Conservation (phyloP, 2,329 filamentous ascomycete species). For the Paecilomyces fulvus region DNA sequence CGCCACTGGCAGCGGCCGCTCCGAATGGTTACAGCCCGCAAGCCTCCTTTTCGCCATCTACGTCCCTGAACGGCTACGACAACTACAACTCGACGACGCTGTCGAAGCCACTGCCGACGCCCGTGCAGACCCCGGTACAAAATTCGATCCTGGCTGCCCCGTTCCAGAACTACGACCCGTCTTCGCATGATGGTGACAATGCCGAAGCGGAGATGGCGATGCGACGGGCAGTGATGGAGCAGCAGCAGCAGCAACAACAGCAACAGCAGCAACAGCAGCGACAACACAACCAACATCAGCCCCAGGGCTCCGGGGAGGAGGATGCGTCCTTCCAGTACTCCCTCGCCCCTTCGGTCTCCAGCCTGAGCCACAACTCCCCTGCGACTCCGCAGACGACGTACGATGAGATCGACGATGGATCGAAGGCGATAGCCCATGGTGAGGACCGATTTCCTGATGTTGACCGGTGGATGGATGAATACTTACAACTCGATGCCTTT, state of each 20-base stretch:
- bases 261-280: constrained; percentile 24
- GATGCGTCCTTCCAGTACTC: constrained; percentile 44
- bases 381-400: constrained; percentile 52
- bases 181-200: constrained; percentile 32
- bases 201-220: constrained; percentile 50
- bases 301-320: constrained; percentile 38
- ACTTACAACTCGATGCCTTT: constrained; percentile 56
- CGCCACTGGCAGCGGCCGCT: constrained; percentile 32
- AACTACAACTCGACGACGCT: constrained; percentile 30
- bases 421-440: constrained; percentile 46
- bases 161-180: constrained; percentile 39
- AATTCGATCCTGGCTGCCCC: constrained; percentile 40
- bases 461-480: constrained; percentile 48
- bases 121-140: constrained; percentile 47
- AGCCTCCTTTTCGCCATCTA: constrained; percentile 28
- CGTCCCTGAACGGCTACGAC: constrained; percentile 28
- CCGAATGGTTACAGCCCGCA: constrained; percentile 20
- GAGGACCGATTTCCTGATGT: constrained; percentile 36
- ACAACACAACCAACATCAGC: constrained; percentile 22
- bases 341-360: constrained; percentile 51
- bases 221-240: constrained; percentile 49
- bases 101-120: constrained; percentile 47
- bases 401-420: constrained; percentile 45
- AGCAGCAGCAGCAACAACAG: constrained; percentile 20
- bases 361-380: constrained; percentile 52